These are phyloP conservation scores for Naematelia encephala DNA, from an alignment of 768 basidiomycete species.

Conservation along the genomic window DNA sequence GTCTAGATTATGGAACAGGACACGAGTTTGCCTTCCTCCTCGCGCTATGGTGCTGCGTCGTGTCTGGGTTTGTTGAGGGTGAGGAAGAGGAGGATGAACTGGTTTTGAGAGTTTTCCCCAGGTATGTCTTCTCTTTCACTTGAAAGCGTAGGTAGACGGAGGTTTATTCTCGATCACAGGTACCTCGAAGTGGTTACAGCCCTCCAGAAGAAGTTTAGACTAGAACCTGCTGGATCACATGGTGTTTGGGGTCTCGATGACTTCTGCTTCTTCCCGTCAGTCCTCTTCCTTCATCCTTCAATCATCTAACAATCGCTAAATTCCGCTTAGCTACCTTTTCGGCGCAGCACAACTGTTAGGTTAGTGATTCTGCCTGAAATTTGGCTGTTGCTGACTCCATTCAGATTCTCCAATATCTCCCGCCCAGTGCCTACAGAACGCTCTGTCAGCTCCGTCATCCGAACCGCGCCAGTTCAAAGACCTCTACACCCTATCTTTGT, in stretches of 20 bases:
- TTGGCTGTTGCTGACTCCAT: constrained; percentile 49
- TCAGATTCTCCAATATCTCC: constrained; percentile 65
- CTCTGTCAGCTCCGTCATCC: constrained; percentile 53
- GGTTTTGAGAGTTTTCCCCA: constrained; percentile 44
- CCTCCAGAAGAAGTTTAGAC: constrained; percentile 79
- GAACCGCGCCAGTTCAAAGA: constrained; percentile 19
- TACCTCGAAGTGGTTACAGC: constrained; percentile 78
- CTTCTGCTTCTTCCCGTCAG: constrained; percentile 70
- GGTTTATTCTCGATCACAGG: too few relatives aligned
- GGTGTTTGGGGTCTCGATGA: constrained; percentile 98
- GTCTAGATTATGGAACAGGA: constrained; percentile 95
- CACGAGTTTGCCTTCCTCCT: constrained; percentile 87
- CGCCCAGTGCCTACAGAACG: constrained; percentile 85
- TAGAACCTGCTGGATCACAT: constrained; percentile 95
- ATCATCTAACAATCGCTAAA: background rate
- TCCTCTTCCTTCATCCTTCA: background rate
- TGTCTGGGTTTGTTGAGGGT: constrained; percentile 35
- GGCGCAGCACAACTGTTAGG: constrained; percentile 75
- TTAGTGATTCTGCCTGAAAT: constrained; percentile 49
- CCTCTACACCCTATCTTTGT: constrained; percentile 35
- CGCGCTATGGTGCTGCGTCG: constrained; percentile 57
- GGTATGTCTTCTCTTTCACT: constrained; percentile 21
- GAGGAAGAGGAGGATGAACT: constrained; percentile 47
- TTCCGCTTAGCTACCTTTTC: constrained; percentile 62
- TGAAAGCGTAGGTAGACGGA: background rate